phyloP scores from a whole-genome alignment of 306 rosid genomes.

The Citrullus colocynthis region DNA sequence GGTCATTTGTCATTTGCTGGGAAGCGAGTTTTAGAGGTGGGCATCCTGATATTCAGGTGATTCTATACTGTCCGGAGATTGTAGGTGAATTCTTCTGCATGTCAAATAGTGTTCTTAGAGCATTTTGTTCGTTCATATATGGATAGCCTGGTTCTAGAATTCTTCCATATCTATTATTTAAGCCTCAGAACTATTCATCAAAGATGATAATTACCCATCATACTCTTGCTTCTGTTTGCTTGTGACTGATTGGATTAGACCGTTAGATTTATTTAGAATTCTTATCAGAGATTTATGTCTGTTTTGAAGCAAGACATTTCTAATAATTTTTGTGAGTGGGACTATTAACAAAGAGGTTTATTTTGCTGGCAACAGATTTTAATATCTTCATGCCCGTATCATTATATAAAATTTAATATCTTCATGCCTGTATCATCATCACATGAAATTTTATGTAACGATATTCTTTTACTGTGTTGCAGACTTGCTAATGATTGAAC shows the following conservation, averaged over 20 bases:
- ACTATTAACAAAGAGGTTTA: background rate
- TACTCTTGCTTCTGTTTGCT: background rate
- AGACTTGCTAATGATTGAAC: background rate
- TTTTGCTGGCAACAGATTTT: background rate
- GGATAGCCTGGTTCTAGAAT: background rate
- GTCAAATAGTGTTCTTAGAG: background rate
- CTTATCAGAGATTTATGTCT: background rate
- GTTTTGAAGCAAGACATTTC: background rate
- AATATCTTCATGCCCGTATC: background rate
- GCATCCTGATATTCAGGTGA: constrained; percentile 24
- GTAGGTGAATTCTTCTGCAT: background rate
- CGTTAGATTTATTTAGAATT: background rate
- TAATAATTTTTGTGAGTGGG: background rate
- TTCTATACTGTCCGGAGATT: constrained; percentile 7
- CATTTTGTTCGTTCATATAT: background rate
- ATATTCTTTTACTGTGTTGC: background rate
- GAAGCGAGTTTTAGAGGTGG: constrained; percentile 82
- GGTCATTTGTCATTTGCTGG: constrained; percentile 36
- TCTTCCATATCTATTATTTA: background rate
- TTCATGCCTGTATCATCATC: background rate
- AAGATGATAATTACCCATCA: background rate
- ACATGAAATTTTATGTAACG: background rate
- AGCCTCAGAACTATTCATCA: background rate
- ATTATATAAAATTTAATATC: too few species aligned
- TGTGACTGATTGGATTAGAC: background rate